These are phyloP conservation scores for Monosporozyma solicola DNA, from an alignment of 805 yeast genomes.

Conservation along the genomic window DNA sequence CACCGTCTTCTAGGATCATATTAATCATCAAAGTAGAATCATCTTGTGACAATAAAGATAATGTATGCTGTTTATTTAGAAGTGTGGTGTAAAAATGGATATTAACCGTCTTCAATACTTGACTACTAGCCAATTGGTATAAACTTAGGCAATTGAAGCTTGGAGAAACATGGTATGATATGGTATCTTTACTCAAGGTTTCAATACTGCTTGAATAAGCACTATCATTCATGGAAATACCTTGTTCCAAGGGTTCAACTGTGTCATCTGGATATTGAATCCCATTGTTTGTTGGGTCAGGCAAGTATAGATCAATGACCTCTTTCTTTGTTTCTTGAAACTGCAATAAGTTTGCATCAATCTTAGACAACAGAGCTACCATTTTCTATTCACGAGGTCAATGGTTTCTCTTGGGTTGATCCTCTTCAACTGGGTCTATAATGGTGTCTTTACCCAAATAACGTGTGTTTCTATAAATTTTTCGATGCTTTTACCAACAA, in stretches of 20 bases:
- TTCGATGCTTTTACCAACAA: neutral
- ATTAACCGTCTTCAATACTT: conserved; percentile 15
- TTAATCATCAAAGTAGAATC: conserved; percentile 10
- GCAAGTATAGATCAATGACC: conserved; percentile 12
- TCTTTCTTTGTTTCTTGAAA: conserved; percentile 4
- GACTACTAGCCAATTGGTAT: conserved; percentile 16
- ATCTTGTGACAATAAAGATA: conserved; percentile 5
- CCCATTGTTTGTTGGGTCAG: neutral
- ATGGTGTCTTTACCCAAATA: neutral
- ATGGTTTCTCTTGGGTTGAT: neutral
- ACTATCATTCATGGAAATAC: conserved; percentile 7
- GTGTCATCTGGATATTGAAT: neutral
- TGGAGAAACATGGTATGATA: conserved; percentile 22
- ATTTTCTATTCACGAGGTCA: neutral
- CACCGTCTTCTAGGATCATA: conserved; percentile 22
- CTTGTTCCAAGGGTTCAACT: neutral
- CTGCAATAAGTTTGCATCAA: conserved; percentile 22
- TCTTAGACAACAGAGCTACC: conserved; percentile 14
- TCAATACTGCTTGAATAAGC: conserved; percentile 17
- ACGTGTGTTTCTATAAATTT: neutral
- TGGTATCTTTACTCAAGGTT: conserved; percentile 12
- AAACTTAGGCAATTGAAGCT: conserved; percentile 15
- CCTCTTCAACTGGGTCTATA: neutral
- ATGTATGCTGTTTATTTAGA: conserved; percentile 20
- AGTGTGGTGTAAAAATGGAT: conserved; percentile 20